These are phyloP conservation scores for Beauveria scarabaeidicola DNA, from an alignment of 2,329 filamentous ascomycete species.

Conservation along the genomic window DNA sequence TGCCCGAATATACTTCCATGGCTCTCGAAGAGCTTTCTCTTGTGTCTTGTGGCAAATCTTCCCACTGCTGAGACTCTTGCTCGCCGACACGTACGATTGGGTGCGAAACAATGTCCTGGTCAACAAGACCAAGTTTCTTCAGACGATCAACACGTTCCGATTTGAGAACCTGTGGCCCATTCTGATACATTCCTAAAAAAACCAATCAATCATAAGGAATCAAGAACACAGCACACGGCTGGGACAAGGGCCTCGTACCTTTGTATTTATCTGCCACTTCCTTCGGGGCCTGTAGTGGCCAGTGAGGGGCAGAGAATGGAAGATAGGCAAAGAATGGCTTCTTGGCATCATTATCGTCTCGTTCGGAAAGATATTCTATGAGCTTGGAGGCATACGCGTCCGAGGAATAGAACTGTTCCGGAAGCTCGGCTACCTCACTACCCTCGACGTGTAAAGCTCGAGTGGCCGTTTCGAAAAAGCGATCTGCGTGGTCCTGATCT, in stretches of 20 bases:
- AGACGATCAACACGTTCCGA: slow-evolving; percentile 43
- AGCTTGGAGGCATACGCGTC: slow-evolving; percentile 45
- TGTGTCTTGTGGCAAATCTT: slow-evolving; percentile 36
- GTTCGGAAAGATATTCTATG: slow-evolving; percentile 42
- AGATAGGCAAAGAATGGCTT: slow-evolving; percentile 51
- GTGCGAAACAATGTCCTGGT: slow-evolving; percentile 40
- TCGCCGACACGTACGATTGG: slow-evolving; percentile 36
- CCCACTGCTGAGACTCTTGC: slow-evolving; percentile 37
- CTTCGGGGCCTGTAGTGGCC: slow-evolving; percentile 51
- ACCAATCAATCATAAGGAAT: not conserved
- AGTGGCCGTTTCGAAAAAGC: slow-evolving; percentile 25
- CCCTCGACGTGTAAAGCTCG: slow-evolving; percentile 26
- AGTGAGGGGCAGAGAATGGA: slow-evolving; percentile 55
- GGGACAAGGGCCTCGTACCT: slow-evolving; percentile 22
- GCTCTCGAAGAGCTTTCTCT: slow-evolving; percentile 39
- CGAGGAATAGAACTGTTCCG: slow-evolving; percentile 45
- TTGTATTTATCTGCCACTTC: slow-evolving; percentile 48
- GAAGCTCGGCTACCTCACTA: slow-evolving; percentile 25
- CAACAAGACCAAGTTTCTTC: slow-evolving; percentile 48
- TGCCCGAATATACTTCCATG: slow-evolving; percentile 56
- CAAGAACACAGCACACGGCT: too few species aligned
- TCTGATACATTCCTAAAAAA: slow-evolving; percentile 38
- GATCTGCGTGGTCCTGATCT: slow-evolving; percentile 29
- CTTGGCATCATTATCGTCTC: slow-evolving; percentile 27
- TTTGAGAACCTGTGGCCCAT: slow-evolving; percentile 49